A percentile compares a stretch with the other conserved stretches of the same genome.
Evolutionary conservation across 1,284 basidiomycete species (phyloP).

Genomic region (Rugosomyces carneus): DNA sequence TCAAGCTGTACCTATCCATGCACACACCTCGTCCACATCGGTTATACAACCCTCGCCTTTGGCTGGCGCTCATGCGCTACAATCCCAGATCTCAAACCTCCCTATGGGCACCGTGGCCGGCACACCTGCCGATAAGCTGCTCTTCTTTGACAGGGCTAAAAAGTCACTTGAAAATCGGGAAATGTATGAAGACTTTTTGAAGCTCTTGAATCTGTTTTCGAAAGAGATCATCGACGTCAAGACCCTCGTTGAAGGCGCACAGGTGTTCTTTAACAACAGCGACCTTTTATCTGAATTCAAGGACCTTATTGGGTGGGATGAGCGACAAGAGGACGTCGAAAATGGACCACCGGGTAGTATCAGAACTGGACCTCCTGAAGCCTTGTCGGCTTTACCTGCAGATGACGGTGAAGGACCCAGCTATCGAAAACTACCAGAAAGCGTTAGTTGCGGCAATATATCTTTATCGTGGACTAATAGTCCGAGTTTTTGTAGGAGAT

Average conservation of each 20-base stretch:
- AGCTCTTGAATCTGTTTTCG: conserved; percentile 85
- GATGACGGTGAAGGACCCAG: conserved; percentile 81
- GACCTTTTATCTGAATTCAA: conserved; percentile 87
- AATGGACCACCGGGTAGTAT: conserved; percentile 75
- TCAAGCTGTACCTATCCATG: conserved; percentile 23
- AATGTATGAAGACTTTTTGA: conserved; percentile 90
- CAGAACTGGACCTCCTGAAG: conserved; percentile 61
- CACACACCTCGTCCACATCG: conserved; percentile 18
- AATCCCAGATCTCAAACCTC: conserved; percentile 23
- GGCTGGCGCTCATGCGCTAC: conserved; percentile 22
- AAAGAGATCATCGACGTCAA: conserved; percentile 89
- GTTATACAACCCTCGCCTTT: conserved; percentile 23
- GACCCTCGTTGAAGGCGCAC: conserved; percentile 76
- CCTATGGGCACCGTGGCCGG: conserved; percentile 31
- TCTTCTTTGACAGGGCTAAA: conserved; percentile 92
- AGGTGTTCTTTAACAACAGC: conserved; percentile 75
- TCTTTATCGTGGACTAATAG: conserved; percentile 6
- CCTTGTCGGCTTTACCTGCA: conserved; percentile 61
- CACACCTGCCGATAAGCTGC: conserved; percentile 74
- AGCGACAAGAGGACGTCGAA: conserved; percentile 60
- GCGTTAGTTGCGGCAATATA: conserved; percentile 46
- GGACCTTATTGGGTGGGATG: conserved; percentile 77
- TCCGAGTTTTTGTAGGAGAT: conserved; percentile 58
- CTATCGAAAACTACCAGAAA: conserved; percentile 86
- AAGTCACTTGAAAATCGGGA: conserved; percentile 79